Evolutionary conservation across 2,329 filamentous ascomycete species (phyloP), one percentile per base, ranked within the genome.

Genomic region (Aspergillus caelatus): DNA sequence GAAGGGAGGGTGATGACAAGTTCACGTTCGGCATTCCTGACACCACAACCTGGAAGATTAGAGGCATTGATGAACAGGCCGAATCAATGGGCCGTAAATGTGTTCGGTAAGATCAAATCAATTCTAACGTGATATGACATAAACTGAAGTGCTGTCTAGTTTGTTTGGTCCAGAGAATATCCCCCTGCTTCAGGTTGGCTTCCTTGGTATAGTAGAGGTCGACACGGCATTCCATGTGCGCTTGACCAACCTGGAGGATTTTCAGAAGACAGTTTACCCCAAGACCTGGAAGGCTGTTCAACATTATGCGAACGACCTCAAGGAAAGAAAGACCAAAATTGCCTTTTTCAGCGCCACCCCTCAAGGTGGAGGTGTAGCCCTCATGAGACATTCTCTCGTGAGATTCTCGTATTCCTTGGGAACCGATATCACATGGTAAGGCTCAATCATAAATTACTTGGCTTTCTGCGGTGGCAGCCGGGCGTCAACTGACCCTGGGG

Each of bases 81-180:
- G 92, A 94, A 73, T 91, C 89, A 0, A 91, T 94, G 86, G 89
- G 89, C 1, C 84, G 92, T 65, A 94, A 93, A 80, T 92, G 90
- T 74, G 84, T 93, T 65, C 86, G 89, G 89, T 91, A 78, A 21
- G 59, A 63, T 50, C 56, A 19, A 59, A 28, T 58, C 23, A 43
- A n/a, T 23, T 21, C 12, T 6, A 50, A 4, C 30, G n/a, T 36
- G 7, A 9, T 34, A 14, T 46, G 16, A 19, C 46, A 41, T 4
- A 36, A 32, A 30, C 63, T 71, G 50, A 69, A 43, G 64, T 70
- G 36, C 70, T 45, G 48, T 16, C 41, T 55, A 91, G 88, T 74
- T 82, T 89, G 68, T 94, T 93, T 70, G 91, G 91, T 0, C 91
- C 91, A 0, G 89, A 86, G 23, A 83, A 90, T 50, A 85, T 88